Percentiles rank a stretch among this genome's conserved stretches.
Evolutionary conservation across 108 stramenopile genomes (phyloP).

Genomic region (Bacterosira constricta): DNA sequence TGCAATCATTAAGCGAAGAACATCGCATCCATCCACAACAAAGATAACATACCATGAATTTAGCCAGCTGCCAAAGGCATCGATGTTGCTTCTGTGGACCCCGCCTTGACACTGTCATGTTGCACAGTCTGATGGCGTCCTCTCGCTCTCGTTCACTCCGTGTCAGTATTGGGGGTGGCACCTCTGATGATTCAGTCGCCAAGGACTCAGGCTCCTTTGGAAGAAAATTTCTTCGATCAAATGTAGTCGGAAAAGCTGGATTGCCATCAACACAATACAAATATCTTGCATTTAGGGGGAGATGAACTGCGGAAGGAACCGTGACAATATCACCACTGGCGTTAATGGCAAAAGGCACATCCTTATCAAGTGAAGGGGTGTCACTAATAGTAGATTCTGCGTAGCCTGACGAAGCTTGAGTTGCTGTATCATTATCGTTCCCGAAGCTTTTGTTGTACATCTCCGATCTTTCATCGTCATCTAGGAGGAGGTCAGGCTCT

Average conservation of each 20-base stretch:
- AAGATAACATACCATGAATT: constrained; percentile 66
- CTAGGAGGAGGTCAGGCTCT: constrained; percentile 36
- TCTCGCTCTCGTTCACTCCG: constrained; percentile 80
- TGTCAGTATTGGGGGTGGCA: constrained; percentile 67
- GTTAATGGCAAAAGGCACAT: constrained; percentile 53
- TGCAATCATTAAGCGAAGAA: background rate
- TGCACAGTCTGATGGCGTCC: constrained; percentile 65
- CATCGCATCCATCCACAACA: background rate
- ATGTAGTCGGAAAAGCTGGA: constrained; percentile 76
- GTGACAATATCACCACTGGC: constrained; percentile 76
- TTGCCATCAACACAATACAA: constrained; percentile 83
- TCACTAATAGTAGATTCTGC: constrained; percentile 37
- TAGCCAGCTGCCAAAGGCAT: constrained; percentile 87
- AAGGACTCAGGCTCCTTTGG: constrained; percentile 76
- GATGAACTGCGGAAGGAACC: constrained; percentile 51
- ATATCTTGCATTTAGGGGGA: constrained; percentile 57
- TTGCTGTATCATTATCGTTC: constrained; percentile 39
- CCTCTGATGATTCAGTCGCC: constrained; percentile 55
- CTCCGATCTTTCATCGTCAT: constrained; percentile 36
- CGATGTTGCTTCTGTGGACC: constrained; percentile 78
- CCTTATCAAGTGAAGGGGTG: constrained; percentile 28
- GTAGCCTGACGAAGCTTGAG: constrained; percentile 33
- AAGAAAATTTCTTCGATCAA: constrained; percentile 60
- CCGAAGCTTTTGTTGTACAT: constrained; percentile 49
- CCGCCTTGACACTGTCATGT: constrained; percentile 60